Evolutionary conservation across 257 asterid species (phyloP).

Genomic region (Cynanchum wilfordii): DNA sequence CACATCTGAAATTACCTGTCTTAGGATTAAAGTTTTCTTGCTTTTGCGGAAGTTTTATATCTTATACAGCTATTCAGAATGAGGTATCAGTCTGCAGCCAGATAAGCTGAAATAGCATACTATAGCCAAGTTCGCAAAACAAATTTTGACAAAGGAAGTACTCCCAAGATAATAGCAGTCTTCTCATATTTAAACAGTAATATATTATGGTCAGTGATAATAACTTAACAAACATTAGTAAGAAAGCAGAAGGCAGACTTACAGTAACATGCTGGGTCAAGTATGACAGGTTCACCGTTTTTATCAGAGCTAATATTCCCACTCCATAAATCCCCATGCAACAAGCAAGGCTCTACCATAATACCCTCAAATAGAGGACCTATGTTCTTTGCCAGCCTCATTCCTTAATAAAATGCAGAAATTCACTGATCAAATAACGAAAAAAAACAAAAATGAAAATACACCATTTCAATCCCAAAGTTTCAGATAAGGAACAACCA

Average conservation of each 20-base stretch:
- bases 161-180: neutral
- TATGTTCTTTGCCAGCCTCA: slow-evolving; percentile 78
- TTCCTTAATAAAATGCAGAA: slow-evolving; percentile 36
- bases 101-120: neutral
- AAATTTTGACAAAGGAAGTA: neutral
- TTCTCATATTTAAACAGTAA: neutral
- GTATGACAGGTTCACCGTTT: slow-evolving; percentile 85
- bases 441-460: neutral
- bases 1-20: neutral
- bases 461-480: neutral
- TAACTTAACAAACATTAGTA: neutral
- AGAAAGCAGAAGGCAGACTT: slow-evolving; percentile 22
- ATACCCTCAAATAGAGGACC: slow-evolving; percentile 64
- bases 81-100: neutral
- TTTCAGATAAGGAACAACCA: neutral
- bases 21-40: neutral
- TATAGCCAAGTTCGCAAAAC: neutral
- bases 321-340: slow-evolving; percentile 98
- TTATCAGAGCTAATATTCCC: slow-evolving; percentile 83
- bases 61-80: neutral
- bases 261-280: slow-evolving; percentile 98
- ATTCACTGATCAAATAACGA: neutral
- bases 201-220: neutral
- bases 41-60: neutral
- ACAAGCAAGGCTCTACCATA: slow-evolving; percentile 72